Evolutionary conservation across 495 filamentous ascomycete genomes (phyloP).

Genomic region (Endocarpon pusillum): DNA sequence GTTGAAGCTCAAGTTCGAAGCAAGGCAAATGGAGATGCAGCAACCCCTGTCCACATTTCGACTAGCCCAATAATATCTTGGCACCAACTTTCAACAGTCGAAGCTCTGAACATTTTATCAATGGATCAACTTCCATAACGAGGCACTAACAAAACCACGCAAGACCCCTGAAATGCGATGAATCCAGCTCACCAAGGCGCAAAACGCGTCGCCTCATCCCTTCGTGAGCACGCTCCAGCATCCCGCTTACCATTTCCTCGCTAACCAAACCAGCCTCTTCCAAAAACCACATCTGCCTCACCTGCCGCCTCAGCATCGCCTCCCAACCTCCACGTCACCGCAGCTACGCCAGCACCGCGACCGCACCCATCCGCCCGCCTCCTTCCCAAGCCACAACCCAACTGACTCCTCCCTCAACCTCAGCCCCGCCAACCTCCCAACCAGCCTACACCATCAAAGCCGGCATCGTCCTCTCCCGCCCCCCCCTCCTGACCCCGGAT

Average conservation of each 20-base stretch:
- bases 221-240: neutral
- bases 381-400: conserved; percentile 9
- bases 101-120: neutral
- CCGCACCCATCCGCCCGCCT: conserved; percentile 17
- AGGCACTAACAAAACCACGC: neutral
- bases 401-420: conserved; percentile 13
- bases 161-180: neutral
- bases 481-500: conserved; percentile 70
- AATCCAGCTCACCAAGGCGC: neutral
- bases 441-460: conserved; percentile 52
- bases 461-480: conserved; percentile 69
- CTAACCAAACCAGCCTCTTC: neutral
- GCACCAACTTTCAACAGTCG: neutral
- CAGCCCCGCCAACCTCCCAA: conserved; percentile 19
- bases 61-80: neutral
- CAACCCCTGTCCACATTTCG: neutral
- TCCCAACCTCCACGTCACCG: conserved; percentile 22
- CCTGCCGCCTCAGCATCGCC: neutral
- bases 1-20: no score
- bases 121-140: neutral
- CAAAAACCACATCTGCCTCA: neutral
- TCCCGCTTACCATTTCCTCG: neutral
- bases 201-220: neutral
- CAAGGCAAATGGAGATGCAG: neutral
- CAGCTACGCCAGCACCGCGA: conserved; percentile 27